Conservation (phyloP, 2,329 filamentous ascomycete genomes). For the Penicillium verrucosum region DNA sequence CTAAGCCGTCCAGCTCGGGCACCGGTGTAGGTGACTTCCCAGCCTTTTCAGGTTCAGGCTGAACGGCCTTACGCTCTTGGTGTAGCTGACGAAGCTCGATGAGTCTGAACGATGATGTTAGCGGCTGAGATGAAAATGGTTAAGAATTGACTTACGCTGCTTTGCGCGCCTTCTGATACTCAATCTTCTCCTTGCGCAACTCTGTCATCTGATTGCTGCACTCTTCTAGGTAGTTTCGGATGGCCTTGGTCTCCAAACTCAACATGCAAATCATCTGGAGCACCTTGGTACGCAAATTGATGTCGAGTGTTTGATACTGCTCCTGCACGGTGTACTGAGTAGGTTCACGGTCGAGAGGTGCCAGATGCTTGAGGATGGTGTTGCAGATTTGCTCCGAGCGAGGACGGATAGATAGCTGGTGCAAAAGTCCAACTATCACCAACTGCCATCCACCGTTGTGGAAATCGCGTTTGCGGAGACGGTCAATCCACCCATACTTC, state of each 20-base stretch:
- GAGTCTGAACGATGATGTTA: slow-evolving; percentile 28
- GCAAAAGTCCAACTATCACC: slow-evolving; percentile 79
- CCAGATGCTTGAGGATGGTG: slow-evolving; percentile 74
- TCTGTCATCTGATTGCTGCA: slow-evolving; percentile 92
- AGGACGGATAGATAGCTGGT: slow-evolving; percentile 77
- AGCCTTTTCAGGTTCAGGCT: slow-evolving; percentile 39
- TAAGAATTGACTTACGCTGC: slow-evolving; percentile 47
- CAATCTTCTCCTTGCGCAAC: slow-evolving; percentile 93
- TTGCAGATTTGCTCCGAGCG: slow-evolving; percentile 70
- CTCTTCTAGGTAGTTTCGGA: slow-evolving; percentile 85
- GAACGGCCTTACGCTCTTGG: slow-evolving; percentile 47
- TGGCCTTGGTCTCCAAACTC: slow-evolving; percentile 77
- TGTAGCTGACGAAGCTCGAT: slow-evolving; percentile 48
- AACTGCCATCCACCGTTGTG: slow-evolving; percentile 85
- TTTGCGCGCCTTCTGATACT: slow-evolving; percentile 76
- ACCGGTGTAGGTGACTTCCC: slow-evolving; percentile 44
- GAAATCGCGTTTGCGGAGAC: slow-evolving; percentile 79
- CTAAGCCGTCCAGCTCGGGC: slow-evolving; percentile 38
- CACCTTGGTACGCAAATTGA: slow-evolving; percentile 76
- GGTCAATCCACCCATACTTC: slow-evolving; percentile 78
- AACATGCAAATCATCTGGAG: slow-evolving; percentile 84
- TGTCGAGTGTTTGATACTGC: slow-evolving; percentile 72
- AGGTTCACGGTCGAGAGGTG: slow-evolving; percentile 71
- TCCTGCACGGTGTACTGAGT: slow-evolving; percentile 68
- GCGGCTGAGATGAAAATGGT: slow-evolving; percentile 4